These are phyloP conservation scores for Grigorovia jiainica DNA, from an alignment of 805 yeast species.

Conservation along the genomic window DNA sequence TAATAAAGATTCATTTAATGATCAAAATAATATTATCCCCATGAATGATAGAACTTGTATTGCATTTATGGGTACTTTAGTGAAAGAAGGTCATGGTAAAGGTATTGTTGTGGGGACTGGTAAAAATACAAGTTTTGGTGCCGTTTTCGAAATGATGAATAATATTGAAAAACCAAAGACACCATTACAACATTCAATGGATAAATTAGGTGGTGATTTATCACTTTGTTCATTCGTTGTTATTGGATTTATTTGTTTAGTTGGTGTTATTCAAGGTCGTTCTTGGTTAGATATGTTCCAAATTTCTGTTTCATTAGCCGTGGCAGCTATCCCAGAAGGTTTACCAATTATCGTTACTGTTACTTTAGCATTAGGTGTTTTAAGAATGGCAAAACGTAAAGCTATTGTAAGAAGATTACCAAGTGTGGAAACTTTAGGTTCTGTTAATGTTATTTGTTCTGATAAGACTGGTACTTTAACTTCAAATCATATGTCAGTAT, in stretches of 20 bases:
- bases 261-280: conserved; percentile 88
- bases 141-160: conserved; percentile 91
- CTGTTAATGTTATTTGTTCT: conserved; percentile 92
- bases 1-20: conserved; percentile 16
- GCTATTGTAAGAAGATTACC: conserved; percentile 94
- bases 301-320: conserved; percentile 93
- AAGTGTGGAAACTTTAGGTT: conserved; percentile 89
- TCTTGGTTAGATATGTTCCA: conserved; percentile 97
- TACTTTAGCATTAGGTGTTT: conserved; percentile 89
- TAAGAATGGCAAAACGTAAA: conserved; percentile 89
- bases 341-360: conserved; percentile 97
- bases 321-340: conserved; percentile 99
- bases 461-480: conserved; percentile 95
- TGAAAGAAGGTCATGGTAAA: conserved; percentile 88
- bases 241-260: conserved; percentile 82
- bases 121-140: conserved; percentile 82
- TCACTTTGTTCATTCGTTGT: conserved; percentile 76
- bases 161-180: conserved; percentile 96
- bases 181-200: conserved; percentile 93
- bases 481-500: conserved; percentile 84
- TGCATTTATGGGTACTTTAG: conserved; percentile 96
- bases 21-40: conserved; percentile 35
- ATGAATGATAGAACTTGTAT: conserved; percentile 64
- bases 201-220: conserved; percentile 83
- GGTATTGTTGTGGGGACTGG: conserved; percentile 94